phyloP scores from a whole-genome alignment of 225 moss, liverwort and hornwort genomes.

The Lunularia cruciata region DNA sequence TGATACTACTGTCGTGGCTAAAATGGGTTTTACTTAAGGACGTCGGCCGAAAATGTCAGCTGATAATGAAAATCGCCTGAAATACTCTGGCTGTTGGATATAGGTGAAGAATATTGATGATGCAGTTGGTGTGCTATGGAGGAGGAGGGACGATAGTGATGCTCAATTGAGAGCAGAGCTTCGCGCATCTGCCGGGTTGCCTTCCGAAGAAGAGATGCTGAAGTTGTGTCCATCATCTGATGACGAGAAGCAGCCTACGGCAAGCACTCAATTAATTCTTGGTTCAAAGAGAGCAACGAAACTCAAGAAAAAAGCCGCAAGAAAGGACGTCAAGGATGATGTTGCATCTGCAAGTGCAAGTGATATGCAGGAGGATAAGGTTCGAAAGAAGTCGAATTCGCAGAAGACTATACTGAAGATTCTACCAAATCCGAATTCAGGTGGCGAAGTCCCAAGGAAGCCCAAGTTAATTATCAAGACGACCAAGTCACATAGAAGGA shows the following conservation, averaged over 20 bases:
- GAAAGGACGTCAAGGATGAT: conserved; percentile 45
- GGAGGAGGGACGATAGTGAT: conserved; percentile 79
- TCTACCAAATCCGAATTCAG: conserved; percentile 17
- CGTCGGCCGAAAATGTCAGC: too few species aligned
- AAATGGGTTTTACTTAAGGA: too few species aligned
- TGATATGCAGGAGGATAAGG: conserved; percentile 47
- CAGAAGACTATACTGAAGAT: conserved; percentile 31
- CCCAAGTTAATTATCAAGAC: conserved; percentile 27
- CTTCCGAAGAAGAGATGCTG: conserved; percentile 61
- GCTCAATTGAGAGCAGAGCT: conserved; percentile 57
- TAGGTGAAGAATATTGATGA: conserved; percentile 78
- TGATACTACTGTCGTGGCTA: too few species aligned
- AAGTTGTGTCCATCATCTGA: conserved; percentile 76
- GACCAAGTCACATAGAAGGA: conserved; percentile 32
- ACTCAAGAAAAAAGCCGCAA: conserved; percentile 42
- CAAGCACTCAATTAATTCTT: conserved; percentile 30
- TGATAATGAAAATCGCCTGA: neutral
- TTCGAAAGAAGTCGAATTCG: conserved; percentile 34
- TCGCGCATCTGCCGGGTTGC: conserved; percentile 62
- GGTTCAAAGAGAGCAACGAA: conserved; percentile 27
- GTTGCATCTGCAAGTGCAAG: conserved; percentile 29
- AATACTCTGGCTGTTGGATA: neutral
- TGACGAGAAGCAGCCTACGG: conserved; percentile 63
- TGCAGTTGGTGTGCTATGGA: conserved; percentile 85
- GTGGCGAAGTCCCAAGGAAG: conserved; percentile 36